Conservation (phyloP, 1,284 basidiomycete genomes). For the Phlebopus sp. region DNA sequence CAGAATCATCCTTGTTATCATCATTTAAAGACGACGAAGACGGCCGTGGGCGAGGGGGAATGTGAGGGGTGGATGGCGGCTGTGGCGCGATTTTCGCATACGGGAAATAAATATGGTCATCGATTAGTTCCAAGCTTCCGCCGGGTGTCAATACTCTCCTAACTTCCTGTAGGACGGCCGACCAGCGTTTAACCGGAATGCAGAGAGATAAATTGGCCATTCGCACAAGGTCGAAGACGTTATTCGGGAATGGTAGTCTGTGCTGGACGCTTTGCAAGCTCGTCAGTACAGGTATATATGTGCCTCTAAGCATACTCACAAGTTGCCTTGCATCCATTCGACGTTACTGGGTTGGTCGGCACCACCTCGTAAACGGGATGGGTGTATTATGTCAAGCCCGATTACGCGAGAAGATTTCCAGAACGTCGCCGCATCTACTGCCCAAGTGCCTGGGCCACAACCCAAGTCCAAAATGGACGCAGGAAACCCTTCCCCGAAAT, state of each 20-base stretch:
- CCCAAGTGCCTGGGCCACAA: constrained; percentile 68
- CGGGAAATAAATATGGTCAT: constrained; percentile 67
- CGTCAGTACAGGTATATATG: constrained; percentile 5
- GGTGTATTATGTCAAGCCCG: constrained; percentile 63
- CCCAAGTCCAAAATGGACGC: constrained; percentile 65
- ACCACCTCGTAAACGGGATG: constrained; percentile 35
- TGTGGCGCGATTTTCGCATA: constrained; percentile 34
- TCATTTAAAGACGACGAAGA: constrained; percentile 17
- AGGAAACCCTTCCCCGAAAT: constrained; percentile 52
- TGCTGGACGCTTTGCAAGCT: constrained; percentile 46
- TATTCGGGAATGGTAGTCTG: constrained; percentile 54
- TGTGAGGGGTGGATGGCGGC: constrained; percentile 9
- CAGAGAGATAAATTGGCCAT: constrained; percentile 63
- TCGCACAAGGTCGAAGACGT: constrained; percentile 66
- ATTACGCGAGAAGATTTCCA: constrained; percentile 59
- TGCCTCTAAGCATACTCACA: constrained; percentile 44
- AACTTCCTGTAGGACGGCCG: constrained; percentile 53
- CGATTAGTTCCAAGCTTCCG: constrained; percentile 67
- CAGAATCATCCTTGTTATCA: constrained; percentile 8
- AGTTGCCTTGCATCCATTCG: constrained; percentile 58
- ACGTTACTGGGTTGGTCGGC: constrained; percentile 42
- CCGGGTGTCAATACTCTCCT: constrained; percentile 57
- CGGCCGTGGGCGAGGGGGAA: neutral
- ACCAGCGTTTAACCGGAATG: constrained; percentile 59
- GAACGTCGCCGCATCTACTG: constrained; percentile 50